Evolutionary conservation across 176 grass and related monocot species (phyloP).

Genomic region (Thinopyrum elongatum): DNA sequence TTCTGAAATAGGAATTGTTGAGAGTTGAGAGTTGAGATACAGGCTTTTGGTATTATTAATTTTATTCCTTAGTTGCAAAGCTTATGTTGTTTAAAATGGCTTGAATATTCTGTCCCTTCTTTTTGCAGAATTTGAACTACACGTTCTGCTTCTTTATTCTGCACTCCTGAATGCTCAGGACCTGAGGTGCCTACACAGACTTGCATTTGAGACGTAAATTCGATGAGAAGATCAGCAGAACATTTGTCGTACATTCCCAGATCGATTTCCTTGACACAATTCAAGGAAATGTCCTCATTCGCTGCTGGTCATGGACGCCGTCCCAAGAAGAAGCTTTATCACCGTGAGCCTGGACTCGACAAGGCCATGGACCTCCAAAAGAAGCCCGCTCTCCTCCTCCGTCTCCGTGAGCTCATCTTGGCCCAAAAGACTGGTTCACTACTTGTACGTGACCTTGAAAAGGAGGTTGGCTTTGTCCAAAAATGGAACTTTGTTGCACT

Average conservation of each 20-base stretch:
- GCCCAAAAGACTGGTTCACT: conserved; percentile 51
- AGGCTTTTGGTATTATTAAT: neutral
- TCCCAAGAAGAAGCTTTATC: conserved; percentile 88
- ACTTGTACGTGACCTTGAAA: conserved; percentile 78
- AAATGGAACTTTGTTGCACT: conserved; percentile 79
- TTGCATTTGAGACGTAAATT: neutral
- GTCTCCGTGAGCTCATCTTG: conserved; percentile 53
- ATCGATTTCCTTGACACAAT: conserved; percentile 25
- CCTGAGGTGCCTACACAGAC: neutral
- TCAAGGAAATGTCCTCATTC: conserved; percentile 53
- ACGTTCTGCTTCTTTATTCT: neutral
- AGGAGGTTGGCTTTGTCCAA: conserved; percentile 82
- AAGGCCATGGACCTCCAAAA: conserved; percentile 88
- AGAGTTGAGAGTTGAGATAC: neutral
- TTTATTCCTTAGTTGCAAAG: neutral
- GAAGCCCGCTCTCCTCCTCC: conserved; percentile 64
- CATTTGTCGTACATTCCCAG: neutral
- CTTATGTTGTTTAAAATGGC: neutral
- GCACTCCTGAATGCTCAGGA: neutral
- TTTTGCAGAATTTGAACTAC: conserved; percentile 14
- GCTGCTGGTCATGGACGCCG: conserved; percentile 43
- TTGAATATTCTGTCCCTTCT: neutral
- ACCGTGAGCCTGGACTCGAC: conserved; percentile 70
- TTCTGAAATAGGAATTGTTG: neutral
- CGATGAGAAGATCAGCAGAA: conserved; percentile 4